Evolutionary conservation across 2,329 filamentous ascomycete species (phyloP).

Genomic region (Botrytis tulipae): DNA sequence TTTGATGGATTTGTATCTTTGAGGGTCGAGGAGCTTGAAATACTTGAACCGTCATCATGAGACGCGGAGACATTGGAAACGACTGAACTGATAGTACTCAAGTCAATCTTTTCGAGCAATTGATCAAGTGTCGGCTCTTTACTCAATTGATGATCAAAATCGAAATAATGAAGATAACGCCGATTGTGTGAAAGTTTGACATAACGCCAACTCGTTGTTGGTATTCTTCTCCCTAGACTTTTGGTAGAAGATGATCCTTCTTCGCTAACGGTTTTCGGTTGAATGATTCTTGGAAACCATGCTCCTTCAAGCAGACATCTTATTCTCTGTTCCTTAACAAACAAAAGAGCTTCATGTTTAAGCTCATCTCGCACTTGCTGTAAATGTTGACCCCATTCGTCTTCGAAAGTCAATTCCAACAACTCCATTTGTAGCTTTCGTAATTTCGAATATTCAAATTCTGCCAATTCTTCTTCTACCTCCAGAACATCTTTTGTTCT

Average conservation of each 20-base stretch:
- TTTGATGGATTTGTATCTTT: conserved; percentile 39
- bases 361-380: conserved; percentile 88
- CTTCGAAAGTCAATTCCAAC: conserved; percentile 86
- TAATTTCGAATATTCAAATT: conserved; percentile 76
- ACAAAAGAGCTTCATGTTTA: conserved; percentile 86
- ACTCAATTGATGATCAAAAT: conserved; percentile 67
- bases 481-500: conserved; percentile 82
- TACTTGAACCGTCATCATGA: conserved; percentile 49
- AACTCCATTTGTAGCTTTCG: conserved; percentile 91
- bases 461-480: conserved; percentile 82
- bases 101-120: conserved; percentile 79
- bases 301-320: conserved; percentile 83
- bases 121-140: conserved; percentile 70
- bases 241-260: conserved; percentile 33
- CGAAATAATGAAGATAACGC: conserved; percentile 83
- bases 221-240: conserved; percentile 23
- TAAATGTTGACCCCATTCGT: conserved; percentile 89
- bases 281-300: conserved; percentile 65
- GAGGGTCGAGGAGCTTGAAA: conserved; percentile 43
- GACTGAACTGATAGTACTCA: conserved; percentile 85
- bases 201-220: conserved; percentile 63
- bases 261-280: conserved; percentile 47
- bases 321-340: conserved; percentile 95
- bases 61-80: conserved; percentile 73
- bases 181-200: conserved; percentile 88